A percentile compares a stretch with the other conserved stretches of the same genome.
Conservation (phyloP, 2,329 filamentous ascomycete genomes). For the Exophiala xenobiotica region DNA sequence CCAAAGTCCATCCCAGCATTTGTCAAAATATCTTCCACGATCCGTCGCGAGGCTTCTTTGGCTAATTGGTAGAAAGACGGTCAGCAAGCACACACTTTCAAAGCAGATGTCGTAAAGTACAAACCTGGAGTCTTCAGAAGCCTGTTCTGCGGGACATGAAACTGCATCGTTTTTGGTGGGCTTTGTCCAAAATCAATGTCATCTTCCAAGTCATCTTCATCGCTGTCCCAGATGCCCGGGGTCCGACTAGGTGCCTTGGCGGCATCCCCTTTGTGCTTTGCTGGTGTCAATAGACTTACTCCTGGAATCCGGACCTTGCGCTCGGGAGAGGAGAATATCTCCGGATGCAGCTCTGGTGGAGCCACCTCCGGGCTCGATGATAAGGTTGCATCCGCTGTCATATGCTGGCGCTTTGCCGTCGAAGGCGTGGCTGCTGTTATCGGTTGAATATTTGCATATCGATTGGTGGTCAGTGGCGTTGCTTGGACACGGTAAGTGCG, state of each 20-base stretch:
- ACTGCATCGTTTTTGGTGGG: conserved; percentile 73
- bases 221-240: conserved; percentile 67
- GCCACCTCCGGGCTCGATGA: conserved; percentile 69
- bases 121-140: conserved; percentile 51
- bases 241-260: conserved; percentile 39
- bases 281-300: conserved; percentile 79
- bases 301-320: conserved; percentile 59
- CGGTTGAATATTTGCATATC: conserved; percentile 20
- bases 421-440: conserved; percentile 29
- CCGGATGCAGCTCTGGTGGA: conserved; percentile 77
- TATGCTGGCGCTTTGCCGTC: conserved; percentile 33
- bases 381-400: conserved; percentile 40
- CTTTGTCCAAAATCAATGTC: conserved; percentile 67
- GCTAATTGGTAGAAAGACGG: conserved; percentile 37
- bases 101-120: conserved; percentile 14
- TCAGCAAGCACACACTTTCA: neutral
- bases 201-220: conserved; percentile 61
- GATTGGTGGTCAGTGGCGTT: conserved; percentile 64
- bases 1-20: conserved; percentile 43
- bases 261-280: conserved; percentile 4
- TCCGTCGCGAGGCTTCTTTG: conserved; percentile 50
- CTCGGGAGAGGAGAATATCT: conserved; percentile 76
- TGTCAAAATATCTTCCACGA: conserved; percentile 48
- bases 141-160: conserved; percentile 51
- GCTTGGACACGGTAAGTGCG: conserved; percentile 94